A percentile compares a stretch with the other conserved stretches of the same genome.
These are phyloP conservation scores for Escovopsis sp. DNA, from an alignment of 2,329 filamentous ascomycete genomes.

Conservation along the genomic window DNA sequence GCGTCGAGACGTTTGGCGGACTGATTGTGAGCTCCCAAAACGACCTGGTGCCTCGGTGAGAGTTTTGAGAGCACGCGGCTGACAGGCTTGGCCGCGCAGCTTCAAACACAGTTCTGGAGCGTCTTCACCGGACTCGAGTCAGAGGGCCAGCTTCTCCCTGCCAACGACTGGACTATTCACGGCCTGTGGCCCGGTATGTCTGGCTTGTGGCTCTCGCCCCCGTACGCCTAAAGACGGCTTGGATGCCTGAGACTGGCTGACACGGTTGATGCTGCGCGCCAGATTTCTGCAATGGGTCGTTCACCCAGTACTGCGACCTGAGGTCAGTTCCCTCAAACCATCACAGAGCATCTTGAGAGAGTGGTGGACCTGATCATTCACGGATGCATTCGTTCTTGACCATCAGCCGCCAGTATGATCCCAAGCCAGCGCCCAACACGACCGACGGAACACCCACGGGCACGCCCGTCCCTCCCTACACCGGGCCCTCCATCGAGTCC, in stretches of 20 bases:
- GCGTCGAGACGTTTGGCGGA: conserved; percentile 49
- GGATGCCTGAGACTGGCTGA: not conserved
- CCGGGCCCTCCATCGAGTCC: conserved; percentile 39
- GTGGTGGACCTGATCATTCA: too few species aligned
- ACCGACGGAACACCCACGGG: conserved; percentile 41
- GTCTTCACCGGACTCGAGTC: conserved; percentile 46
- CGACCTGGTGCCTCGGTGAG: not conserved
- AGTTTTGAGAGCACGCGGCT: too few species aligned
- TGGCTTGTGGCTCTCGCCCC: not conserved
- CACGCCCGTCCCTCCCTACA: conserved; percentile 41
- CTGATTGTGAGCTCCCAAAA: conserved; percentile 26
- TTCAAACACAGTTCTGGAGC: conserved; percentile 50
- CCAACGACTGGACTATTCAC: conserved; percentile 43
- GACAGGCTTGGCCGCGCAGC: conserved; percentile 10
- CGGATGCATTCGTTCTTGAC: too few species aligned
- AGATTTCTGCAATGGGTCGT: conserved; percentile 37
- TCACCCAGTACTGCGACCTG: conserved; percentile 54
- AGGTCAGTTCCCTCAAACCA: conserved; percentile 11
- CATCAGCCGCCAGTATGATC: conserved; percentile 45
- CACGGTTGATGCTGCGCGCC: too few species aligned
- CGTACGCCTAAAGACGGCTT: not conserved
- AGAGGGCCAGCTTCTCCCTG: conserved; percentile 42
- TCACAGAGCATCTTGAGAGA: not conserved
- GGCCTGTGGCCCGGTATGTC: conserved; percentile 37
- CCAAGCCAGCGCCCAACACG: conserved; percentile 45